Percentiles rank a stretch among this genome's conserved stretches.
Conservation (phyloP, 345 rosid species). For the Gossypium anomalum region DNA sequence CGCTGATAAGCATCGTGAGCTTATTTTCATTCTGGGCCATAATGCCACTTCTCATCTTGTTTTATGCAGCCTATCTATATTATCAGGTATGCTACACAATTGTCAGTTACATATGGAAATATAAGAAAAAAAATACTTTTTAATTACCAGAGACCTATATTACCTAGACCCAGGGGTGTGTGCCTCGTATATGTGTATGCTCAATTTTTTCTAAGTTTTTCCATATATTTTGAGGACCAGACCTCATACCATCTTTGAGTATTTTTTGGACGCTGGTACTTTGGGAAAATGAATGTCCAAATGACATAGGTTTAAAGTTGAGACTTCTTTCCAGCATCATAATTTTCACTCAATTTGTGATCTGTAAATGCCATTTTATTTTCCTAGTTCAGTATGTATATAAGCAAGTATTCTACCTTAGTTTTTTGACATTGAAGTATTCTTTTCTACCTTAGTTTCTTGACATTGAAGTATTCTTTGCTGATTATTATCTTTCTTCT, state of each 20-base stretch:
- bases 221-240: not conserved
- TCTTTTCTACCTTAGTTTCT: slow-evolving; percentile 1
- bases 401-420: not conserved
- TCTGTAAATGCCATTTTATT: not conserved
- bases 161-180: not conserved
- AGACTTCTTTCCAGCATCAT: not conserved
- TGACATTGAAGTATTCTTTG: not conserved
- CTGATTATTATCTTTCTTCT: not conserved
- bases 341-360: not conserved
- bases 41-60: slow-evolving; percentile 85
- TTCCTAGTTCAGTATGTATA: not conserved
- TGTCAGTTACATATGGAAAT: not conserved
- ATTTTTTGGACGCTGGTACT: not conserved
- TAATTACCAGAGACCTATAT: not conserved
- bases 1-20: slow-evolving; percentile 82
- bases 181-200: not conserved
- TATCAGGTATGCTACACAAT: slow-evolving; percentile 59
- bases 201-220: not conserved
- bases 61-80: slow-evolving; percentile 83
- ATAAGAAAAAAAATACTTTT: not conserved
- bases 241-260: not conserved
- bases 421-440: not conserved
- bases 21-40: slow-evolving; percentile 89
- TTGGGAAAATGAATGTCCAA: not conserved
- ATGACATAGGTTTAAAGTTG: not conserved